Base-by-base conservation (phyloP, 306 rosid genomes). In the Abrus pulchellus region DNA sequence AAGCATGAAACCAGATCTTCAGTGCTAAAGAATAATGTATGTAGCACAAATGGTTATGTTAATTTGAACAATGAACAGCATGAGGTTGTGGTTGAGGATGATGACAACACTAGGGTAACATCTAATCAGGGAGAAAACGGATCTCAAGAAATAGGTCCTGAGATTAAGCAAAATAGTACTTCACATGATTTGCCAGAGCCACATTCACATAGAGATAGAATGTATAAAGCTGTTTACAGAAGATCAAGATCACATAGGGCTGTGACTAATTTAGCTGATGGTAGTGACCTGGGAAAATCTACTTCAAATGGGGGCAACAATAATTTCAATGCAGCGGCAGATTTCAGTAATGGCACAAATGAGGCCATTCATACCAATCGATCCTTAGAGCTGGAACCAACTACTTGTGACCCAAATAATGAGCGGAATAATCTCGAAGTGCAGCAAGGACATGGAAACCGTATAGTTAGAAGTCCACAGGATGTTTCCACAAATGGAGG, bases 141-240 rank as follows among this genome's bases (percentile, higher is more conserved):
- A 65, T 55, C 86, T 20, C 86, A 48, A 65, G 90, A 88, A 80
- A 54, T 78, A 45, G 87, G 89, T 81, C 62, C 68, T 43, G 82
- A 54, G 57, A 68, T 62, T 74, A 87, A 86, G 56, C 86, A 85
- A 80, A 85, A 82, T 32, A 29, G 80, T 34, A 47, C 73, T 72
- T 78, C 83, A 49, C 87, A 79, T 78, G 89, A 82, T 82, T 78
- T 83, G 45, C 77, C 40, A 29, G 89, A 86, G 76, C 84, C 90
- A 76, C 85, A 55, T 65, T 68, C 80, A 43, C 71, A 65, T 50
- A 82, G 84, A 74, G 90, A 93, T 83, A 92, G 85, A 89, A 89
- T 88, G 97, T 93, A 74, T 72, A 88, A 80, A 83, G 94, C 92
- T 64, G 97, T 92, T 78, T 96, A 96, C 82, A 87, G 83, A 79